phyloP scores from a whole-genome alignment of 2,329 filamentous ascomycete species.

The Trichoderma citrinoviride region DNA sequence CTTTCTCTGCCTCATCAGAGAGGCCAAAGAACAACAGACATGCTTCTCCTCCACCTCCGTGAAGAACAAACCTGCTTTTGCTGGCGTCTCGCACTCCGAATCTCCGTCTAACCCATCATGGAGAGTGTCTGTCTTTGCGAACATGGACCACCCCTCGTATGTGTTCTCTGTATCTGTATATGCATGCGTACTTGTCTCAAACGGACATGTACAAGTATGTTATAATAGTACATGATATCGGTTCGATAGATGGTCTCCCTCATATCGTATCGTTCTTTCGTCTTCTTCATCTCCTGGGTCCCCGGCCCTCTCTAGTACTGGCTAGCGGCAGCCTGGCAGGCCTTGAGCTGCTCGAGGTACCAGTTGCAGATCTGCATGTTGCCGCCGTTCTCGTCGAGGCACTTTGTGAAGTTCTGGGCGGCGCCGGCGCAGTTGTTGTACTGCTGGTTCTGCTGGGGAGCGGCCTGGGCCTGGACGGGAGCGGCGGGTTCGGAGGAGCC shows the following conservation, averaged over 20 bases:
- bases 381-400: constrained; percentile 92
- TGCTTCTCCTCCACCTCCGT: too few relatives aligned
- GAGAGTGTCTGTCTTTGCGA: background rate
- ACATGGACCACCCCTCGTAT: background rate
- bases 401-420: constrained; percentile 83
- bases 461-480: constrained; percentile 41
- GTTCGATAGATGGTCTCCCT: background rate
- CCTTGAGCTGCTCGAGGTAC: constrained; percentile 97
- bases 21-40: too few relatives aligned
- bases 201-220: background rate
- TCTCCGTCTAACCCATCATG: background rate
- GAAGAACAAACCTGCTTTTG: background rate
- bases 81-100: background rate
- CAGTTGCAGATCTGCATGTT: constrained; percentile 96
- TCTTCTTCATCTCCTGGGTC: background rate
- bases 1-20: background rate
- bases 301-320: constrained; percentile 54
- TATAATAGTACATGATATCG: background rate
- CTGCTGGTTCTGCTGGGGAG: constrained; percentile 52
- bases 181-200: constrained; percentile 4
- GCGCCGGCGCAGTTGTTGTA: constrained; percentile 72
- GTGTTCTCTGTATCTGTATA: background rate
- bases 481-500: constrained; percentile 57
- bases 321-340: constrained; percentile 74
- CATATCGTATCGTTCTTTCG: background rate